Percentiles rank a stretch among this genome's conserved stretches.
Evolutionary conservation across 1,284 basidiomycete species (phyloP).

Genomic region (Microbotryomycetes sp.): DNA sequence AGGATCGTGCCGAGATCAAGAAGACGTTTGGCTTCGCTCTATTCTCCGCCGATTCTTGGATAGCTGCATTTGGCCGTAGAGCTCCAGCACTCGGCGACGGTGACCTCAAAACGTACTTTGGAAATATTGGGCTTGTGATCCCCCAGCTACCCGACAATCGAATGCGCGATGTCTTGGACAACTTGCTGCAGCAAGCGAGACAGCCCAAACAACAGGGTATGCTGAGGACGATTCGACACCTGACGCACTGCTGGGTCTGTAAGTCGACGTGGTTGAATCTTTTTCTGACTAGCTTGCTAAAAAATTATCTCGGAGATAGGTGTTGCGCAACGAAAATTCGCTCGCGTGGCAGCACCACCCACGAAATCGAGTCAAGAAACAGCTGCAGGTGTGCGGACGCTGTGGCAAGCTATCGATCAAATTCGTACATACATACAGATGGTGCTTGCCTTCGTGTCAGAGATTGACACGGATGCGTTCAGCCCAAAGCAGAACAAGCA

Average conservation of each 20-base stretch:
- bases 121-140: slow-evolving; percentile 13
- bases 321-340: neutral
- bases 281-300: too few relatives aligned
- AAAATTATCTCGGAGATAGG: neutral
- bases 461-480: neutral
- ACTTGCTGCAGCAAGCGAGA: neutral
- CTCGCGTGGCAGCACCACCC: neutral
- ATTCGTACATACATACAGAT: slow-evolving; percentile 5
- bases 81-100: neutral
- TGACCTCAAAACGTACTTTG: slow-evolving; percentile 15
- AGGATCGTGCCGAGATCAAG: neutral
- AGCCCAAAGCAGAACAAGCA: neutral
- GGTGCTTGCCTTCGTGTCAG: slow-evolving; percentile 2
- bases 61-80: slow-evolving; percentile 5
- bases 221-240: slow-evolving; percentile 15
- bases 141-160: slow-evolving; percentile 4
- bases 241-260: slow-evolving; percentile 16
- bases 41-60: slow-evolving; percentile 15
- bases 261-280: neutral
- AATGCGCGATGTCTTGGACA: neutral
- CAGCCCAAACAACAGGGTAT: neutral
- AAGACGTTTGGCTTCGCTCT: slow-evolving; percentile 12
- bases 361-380: neutral
- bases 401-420: slow-evolving; percentile 7
- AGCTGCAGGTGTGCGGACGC: neutral